Base-by-base conservation (phyloP, 352 stramenopile genomes). In the Phytophthora vignae region DNA sequence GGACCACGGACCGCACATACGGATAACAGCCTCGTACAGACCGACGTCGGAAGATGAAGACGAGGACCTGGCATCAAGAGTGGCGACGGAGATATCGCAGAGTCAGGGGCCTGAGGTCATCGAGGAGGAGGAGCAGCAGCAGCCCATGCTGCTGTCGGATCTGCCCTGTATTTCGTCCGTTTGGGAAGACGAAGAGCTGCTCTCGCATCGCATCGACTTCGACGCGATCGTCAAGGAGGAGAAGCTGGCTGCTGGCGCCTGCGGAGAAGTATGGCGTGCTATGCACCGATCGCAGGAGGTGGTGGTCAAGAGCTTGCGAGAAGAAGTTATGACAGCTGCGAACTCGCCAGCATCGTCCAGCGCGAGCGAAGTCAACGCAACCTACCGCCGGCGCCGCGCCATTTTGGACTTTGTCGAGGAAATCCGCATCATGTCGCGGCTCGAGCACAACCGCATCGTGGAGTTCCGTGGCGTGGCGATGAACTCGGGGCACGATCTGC, bases 121-220 rank as follows among this genome's bases (percentile, higher is more conserved):
- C 10, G 7, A 62, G 4, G 56, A 62, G 7, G 56, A 67, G 11
- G 11, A n/a, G n/a, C n/a, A n/a, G n/a, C n/a, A 65, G 21, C 12
- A 22, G 0, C 27, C 31, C 8, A 54, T 50, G 21, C 53, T 31
- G 25, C 10, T 55, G 21, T 55, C 46, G 6, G 57, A 76, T 22
- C 54, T 77, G 19, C 64, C 71, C 0, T 64, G 54, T 29, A 46
- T 71, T 12, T 42, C 60, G 25, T 55, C 64, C 17, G 78, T 91
- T 55, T 93, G 84, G 83, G 77, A 87, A 36, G 82, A 91, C 50
- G 82, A 91, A 40, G 83, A 86, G 44, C 73, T 93, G 9, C 72
- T 93, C 17, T 73, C 73, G 22, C 84, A 80, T 56, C 72, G 77
- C 10, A 61, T 93, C 3, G 84, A 91, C 46, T 84, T 69, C 53